Evolutionary conservation across 805 yeast genomes (phyloP).

Genomic region (Candida patagonica): DNA sequence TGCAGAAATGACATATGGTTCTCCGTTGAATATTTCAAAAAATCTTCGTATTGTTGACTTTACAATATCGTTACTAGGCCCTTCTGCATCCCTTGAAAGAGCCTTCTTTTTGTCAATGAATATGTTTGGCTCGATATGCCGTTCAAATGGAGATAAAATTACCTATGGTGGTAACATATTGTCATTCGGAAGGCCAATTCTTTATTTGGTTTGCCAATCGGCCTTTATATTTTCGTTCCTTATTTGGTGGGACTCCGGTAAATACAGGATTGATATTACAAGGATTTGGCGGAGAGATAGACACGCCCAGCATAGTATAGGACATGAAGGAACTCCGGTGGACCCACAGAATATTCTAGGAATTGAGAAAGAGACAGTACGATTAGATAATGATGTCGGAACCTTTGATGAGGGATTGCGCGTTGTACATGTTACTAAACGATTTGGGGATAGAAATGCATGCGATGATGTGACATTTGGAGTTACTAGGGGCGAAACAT

Average conservation of each 20-base stretch:
- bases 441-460: constrained; percentile 18
- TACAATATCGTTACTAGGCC: constrained; percentile 23
- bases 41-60: constrained; percentile 22
- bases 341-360: constrained; percentile 12
- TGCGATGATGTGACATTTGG: constrained; percentile 30
- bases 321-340: constrained; percentile 5
- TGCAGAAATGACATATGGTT: constrained; percentile 24
- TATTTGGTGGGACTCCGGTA: constrained; percentile 30
- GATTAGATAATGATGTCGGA: constrained; percentile 19
- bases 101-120: constrained; percentile 26
- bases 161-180: constrained; percentile 24
- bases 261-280: constrained; percentile 17
- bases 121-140: constrained; percentile 27
- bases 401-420: constrained; percentile 21
- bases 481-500: constrained; percentile 26
- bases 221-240: constrained; percentile 18
- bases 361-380: constrained; percentile 18
- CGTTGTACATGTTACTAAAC: constrained; percentile 23
- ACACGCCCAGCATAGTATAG: constrained; percentile 11
- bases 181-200: constrained; percentile 29
- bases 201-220: constrained; percentile 25
- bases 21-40: constrained; percentile 19
- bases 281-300: constrained; percentile 2
- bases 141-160: constrained; percentile 15
- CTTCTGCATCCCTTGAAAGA: constrained; percentile 23